A percentile compares a stretch with the other conserved stretches of the same genome.
Evolutionary conservation across 2,329 filamentous ascomycete species (phyloP).

Genomic region (Alternaria sp.): DNA sequence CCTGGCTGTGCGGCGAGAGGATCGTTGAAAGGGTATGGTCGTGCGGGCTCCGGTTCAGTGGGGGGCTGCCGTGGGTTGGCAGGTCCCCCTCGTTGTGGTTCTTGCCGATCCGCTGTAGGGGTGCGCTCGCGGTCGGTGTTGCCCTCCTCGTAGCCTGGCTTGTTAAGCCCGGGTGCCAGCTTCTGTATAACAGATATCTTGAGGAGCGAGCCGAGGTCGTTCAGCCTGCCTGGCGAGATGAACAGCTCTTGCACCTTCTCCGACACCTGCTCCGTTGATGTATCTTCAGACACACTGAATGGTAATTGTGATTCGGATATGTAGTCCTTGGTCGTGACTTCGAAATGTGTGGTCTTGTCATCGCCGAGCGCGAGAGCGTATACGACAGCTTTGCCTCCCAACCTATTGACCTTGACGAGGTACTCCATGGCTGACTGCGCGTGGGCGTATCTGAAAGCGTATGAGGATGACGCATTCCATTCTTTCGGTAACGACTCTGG

Average conservation of each 20-base stretch:
- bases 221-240: slow-evolving; percentile 72
- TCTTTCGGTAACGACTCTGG: slow-evolving; percentile 70
- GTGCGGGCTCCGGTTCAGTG: slow-evolving; percentile 63
- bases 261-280: slow-evolving; percentile 54
- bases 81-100: slow-evolving; percentile 33
- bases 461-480: slow-evolving; percentile 79
- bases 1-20: slow-evolving; percentile 66
- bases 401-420: slow-evolving; percentile 78
- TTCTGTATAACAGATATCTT: slow-evolving; percentile 84
- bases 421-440: slow-evolving; percentile 84
- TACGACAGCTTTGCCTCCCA: slow-evolving; percentile 84
- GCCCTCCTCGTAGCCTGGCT: slow-evolving; percentile 76
- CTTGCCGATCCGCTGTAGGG: slow-evolving; percentile 52
- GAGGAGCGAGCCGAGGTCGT: slow-evolving; percentile 71
- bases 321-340: slow-evolving; percentile 76
- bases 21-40: slow-evolving; percentile 71
- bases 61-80: slow-evolving; percentile 58
- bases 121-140: slow-evolving; percentile 19
- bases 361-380: slow-evolving; percentile 79
- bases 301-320: slow-evolving; percentile 68
- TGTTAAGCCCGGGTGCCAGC: slow-evolving; percentile 76
- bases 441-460: slow-evolving; percentile 87
- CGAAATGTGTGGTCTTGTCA: slow-evolving; percentile 80
- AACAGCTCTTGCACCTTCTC: slow-evolving; percentile 65
- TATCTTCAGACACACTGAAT: slow-evolving; percentile 55